phyloP scores from a whole-genome alignment of 2,329 filamentous ascomycete species.

The Alternaria arborescens region DNA sequence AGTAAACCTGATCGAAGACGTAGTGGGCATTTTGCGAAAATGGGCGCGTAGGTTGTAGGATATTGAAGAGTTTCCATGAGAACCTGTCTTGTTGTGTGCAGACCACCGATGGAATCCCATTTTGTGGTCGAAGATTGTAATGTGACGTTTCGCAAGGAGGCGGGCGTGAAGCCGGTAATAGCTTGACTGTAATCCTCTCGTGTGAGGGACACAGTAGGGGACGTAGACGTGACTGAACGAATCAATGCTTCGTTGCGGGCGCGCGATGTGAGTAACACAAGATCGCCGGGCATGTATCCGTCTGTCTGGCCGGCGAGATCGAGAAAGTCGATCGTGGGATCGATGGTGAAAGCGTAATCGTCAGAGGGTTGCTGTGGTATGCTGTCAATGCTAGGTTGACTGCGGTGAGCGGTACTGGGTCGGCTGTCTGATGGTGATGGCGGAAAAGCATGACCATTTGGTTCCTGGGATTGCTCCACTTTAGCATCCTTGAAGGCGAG shows the following conservation, averaged over 20 bases:
- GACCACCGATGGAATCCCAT: slow-evolving; percentile 89
- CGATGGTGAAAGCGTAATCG: slow-evolving; percentile 72
- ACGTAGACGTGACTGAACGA: slow-evolving; percentile 69
- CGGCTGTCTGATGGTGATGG: slow-evolving; percentile 60
- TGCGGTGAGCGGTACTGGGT: slow-evolving; percentile 54
- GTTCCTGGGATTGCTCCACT: slow-evolving; percentile 27
- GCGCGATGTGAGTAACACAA: slow-evolving; percentile 83
- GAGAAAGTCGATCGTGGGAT: slow-evolving; percentile 83
- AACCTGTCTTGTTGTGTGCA: slow-evolving; percentile 86
- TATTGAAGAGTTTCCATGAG: slow-evolving; percentile 95
- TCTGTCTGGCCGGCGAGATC: slow-evolving; percentile 94
- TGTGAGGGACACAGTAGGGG: slow-evolving; percentile 66
- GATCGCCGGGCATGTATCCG: slow-evolving; percentile 96
- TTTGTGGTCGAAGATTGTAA: slow-evolving; percentile 92
- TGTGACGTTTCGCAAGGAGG: slow-evolving; percentile 92
- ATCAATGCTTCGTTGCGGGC: slow-evolving; percentile 94
- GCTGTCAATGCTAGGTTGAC: slow-evolving; percentile 51
- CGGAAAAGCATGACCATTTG: slow-evolving; percentile 45
- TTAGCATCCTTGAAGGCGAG: slow-evolving; percentile 64
- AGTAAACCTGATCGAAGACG: slow-evolving; percentile 92
- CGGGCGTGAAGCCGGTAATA: slow-evolving; percentile 90
- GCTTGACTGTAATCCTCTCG: slow-evolving; percentile 83
- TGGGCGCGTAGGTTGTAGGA: slow-evolving; percentile 96
- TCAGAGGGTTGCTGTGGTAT: slow-evolving; percentile 40
- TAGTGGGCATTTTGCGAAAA: slow-evolving; percentile 94